Base-by-base conservation (phyloP, 306 rosid genomes). In the Gynostemma pentaphyllum region DNA sequence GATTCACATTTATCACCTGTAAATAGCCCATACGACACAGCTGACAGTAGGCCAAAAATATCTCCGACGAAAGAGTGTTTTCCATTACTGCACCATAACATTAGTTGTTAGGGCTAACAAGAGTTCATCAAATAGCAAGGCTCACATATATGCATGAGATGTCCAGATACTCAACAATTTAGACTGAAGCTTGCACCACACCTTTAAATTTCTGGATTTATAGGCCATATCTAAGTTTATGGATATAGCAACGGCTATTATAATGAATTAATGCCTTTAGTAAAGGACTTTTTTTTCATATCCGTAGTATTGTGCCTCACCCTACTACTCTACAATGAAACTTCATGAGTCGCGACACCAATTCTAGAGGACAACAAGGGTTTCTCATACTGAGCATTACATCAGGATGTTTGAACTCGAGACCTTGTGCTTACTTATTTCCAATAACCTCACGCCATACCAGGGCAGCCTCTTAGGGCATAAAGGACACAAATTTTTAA, bases 11-110 rank as follows among this genome's bases (percentile, higher is more conserved):
- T 75, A 60, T 75, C 68, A 88, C 96, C 97, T 14, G 99, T 94
- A 74, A 88, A 84, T 60, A 88, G 81, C 63, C 95, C 99, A 75
- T 94, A 94, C 40, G 90, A 69, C 80, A 94, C 62, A 64, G 99
- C 97, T 1, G 99, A 94, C 53, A 89, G 84, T 78, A 88, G 95
- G 80, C 99, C 97, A 50, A 88, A 80, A 67, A 94, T 68, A 84
- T 94, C 99, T 36, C 99, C 99, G 73, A 74, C 74, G 39, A 86
- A 62, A 71, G 97, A 81, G 69, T 69, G 97, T 67, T 85, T 66
- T 50, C 90, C 95, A 67, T 78, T 83, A 77, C 97, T 86, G 87
- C 75, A 75, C 62, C 85, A 78, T 78, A 75, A 80, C 64, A 74
- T 44, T 76, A 79, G 67, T 71, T 66, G 76, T 82, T 76, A 87